Evolutionary conservation across 371 early-diverging fungal species (phyloP).

Genomic region (Actinomortierella wolfii): DNA sequence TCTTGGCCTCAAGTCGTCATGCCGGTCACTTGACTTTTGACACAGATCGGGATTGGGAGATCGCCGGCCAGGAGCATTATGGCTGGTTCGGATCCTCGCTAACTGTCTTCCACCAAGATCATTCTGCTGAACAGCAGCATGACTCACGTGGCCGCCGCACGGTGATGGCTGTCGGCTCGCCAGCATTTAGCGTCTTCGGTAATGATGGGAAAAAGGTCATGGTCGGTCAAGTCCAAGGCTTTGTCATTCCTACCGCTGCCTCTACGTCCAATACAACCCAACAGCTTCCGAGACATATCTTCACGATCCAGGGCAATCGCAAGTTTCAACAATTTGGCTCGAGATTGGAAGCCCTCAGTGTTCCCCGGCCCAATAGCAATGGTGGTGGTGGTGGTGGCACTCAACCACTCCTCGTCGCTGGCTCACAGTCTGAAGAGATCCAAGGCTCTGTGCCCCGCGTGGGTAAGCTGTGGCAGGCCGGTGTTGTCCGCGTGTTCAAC

Average conservation of each 20-base stretch:
- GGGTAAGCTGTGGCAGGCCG: conserved; percentile 39
- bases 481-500: conserved; percentile 27
- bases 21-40: conserved; percentile 13
- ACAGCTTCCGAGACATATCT: conserved; percentile 19
- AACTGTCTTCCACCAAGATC: conserved; percentile 11
- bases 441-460: conserved; percentile 10
- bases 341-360: conserved; percentile 1
- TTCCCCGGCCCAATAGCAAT: no score
- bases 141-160: no score
- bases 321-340: conserved; percentile 40
- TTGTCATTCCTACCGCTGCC: conserved; percentile 10
- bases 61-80: conserved; percentile 18
- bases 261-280: background rate
- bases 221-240: conserved; percentile 37
- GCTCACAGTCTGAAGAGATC: conserved; percentile 35
- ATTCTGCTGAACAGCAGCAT: no score
- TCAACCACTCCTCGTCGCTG: conserved; percentile 12
- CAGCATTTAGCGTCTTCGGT: conserved; percentile 17
- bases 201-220: conserved; percentile 11
- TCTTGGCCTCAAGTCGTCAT: conserved; percentile 13
- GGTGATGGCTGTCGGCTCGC: conserved; percentile 34
- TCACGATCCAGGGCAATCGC: conserved; percentile 31
- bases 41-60: conserved; percentile 30
- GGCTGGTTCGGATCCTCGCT: conserved; percentile 42
- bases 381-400: no score